Percentiles rank a stretch among this genome's conserved stretches.
Conservation (phyloP, 768 basidiomycete species). For the Lyophyllum atratum region DNA sequence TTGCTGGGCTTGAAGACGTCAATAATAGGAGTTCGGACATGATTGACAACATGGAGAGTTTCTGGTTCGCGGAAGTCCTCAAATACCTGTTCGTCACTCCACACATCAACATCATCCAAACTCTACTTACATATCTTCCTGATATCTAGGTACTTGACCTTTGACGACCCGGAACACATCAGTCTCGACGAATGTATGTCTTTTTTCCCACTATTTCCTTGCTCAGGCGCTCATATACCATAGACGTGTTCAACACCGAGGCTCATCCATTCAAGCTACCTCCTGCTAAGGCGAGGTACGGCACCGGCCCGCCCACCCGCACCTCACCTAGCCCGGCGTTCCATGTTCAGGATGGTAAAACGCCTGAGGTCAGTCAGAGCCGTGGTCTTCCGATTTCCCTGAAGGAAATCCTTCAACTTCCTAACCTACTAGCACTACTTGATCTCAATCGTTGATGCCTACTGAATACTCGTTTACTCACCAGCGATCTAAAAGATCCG, state of each 20-base stretch:
- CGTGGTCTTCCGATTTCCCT: conserved; percentile 13
- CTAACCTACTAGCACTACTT: neutral
- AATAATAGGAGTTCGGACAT: conserved; percentile 40
- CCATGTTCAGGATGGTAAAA: conserved; percentile 7
- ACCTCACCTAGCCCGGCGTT: conserved; percentile 8
- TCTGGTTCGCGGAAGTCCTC: conserved; percentile 73
- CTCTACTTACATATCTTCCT: neutral
- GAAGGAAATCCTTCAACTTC: conserved; percentile 6
- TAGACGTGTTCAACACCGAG: conserved; percentile 73
- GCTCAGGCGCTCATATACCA: neutral
- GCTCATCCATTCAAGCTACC: conserved; percentile 67
- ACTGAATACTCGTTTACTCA: neutral
- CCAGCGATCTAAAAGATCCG: neutral
- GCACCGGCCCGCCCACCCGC: conserved; percentile 20
- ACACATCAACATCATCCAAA: neutral
- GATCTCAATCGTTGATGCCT: neutral
- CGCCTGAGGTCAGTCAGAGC: conserved; percentile 28
- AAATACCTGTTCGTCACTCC: conserved; percentile 60
- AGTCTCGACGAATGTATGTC: conserved; percentile 65
- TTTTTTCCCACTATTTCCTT: neutral
- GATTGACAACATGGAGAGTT: conserved; percentile 68
- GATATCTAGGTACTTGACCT: conserved; percentile 61
- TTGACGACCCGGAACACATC: conserved; percentile 65
- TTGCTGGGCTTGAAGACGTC: conserved; percentile 59
- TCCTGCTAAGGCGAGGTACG: conserved; percentile 34